These are phyloP conservation scores for Pythium phragmitis DNA, from an alignment of 352 stramenopile species.

Conservation along the genomic window DNA sequence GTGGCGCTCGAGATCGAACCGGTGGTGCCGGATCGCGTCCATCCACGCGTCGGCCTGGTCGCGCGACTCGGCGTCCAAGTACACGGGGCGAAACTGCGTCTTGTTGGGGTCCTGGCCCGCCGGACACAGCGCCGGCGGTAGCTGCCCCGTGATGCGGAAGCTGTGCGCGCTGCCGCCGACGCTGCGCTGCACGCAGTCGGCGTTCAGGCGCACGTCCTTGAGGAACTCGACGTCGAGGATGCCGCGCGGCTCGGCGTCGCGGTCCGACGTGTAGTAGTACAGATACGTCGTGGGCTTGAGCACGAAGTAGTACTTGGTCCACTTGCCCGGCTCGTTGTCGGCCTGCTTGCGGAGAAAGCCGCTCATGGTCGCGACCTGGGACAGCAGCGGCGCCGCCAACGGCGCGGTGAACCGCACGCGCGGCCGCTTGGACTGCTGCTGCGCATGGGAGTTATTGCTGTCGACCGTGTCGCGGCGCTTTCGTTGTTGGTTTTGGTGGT, in stretches of 20 bases:
- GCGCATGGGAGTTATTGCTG: not conserved
- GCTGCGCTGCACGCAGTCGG: slow-evolving; percentile 72
- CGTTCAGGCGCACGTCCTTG: slow-evolving; percentile 69
- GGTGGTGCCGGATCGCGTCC: slow-evolving; percentile 61
- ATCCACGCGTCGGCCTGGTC: slow-evolving; percentile 67
- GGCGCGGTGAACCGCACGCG: slow-evolving; percentile 60
- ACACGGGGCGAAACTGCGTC: slow-evolving; percentile 60
- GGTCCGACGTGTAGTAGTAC: slow-evolving; percentile 73
- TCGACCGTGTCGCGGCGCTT: slow-evolving; percentile 6
- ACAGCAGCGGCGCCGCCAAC: slow-evolving; percentile 40
- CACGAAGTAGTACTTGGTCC: slow-evolving; percentile 84
- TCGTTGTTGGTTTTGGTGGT: not conserved
- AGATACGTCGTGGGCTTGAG: slow-evolving; percentile 72
- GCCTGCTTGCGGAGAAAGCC: slow-evolving; percentile 75
- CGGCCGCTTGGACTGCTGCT: slow-evolving; percentile 10
- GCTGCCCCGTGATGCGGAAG: slow-evolving; percentile 70
- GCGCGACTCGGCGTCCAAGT: slow-evolving; percentile 54
- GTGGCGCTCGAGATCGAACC: slow-evolving; percentile 56
- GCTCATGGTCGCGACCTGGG: slow-evolving; percentile 49
- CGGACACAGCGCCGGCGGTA: slow-evolving; percentile 36
- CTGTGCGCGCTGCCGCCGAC: slow-evolving; percentile 59
- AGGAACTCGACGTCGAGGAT: slow-evolving; percentile 84
- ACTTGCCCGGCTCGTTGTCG: slow-evolving; percentile 74
- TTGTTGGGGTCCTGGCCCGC: slow-evolving; percentile 15
- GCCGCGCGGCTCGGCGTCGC: slow-evolving; percentile 40